These are phyloP conservation scores for Themeda triandra DNA, from an alignment of 176 grass and related monocot genomes.

Conservation along the genomic window DNA sequence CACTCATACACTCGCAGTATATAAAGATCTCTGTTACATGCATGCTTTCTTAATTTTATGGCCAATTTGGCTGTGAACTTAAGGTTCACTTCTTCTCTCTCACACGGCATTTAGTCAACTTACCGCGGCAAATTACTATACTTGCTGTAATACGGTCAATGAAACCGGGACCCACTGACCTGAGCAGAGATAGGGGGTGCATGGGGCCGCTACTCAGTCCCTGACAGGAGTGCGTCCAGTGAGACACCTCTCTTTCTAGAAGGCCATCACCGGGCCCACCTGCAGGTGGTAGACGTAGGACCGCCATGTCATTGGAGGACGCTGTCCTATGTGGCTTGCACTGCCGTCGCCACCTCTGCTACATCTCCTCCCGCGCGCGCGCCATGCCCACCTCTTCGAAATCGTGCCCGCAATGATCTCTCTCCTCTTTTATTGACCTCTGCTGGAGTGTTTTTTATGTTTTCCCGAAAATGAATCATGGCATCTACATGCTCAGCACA, in stretches of 20 bases:
- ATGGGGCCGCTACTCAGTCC: conserved; percentile 14
- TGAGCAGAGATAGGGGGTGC: conserved; percentile 31
- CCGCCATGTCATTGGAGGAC: conserved; percentile 40
- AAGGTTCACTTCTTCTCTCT: too few species aligned
- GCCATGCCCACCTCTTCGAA: background rate
- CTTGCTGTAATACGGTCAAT: conserved; percentile 25
- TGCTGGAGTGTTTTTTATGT: background rate
- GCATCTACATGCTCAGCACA: too few species aligned
- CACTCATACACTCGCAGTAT: too few species aligned
- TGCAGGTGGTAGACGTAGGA: conserved; percentile 36
- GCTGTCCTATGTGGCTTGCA: conserved; percentile 44
- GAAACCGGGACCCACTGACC: conserved; percentile 20
- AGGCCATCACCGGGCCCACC: background rate
- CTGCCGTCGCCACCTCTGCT: conserved; percentile 24
- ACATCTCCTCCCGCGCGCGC: too few species aligned
- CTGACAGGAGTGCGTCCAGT: conserved; percentile 20
- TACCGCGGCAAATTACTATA: too few species aligned
- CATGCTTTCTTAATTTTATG: too few species aligned
- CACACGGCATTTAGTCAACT: too few species aligned
- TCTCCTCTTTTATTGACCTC: conserved; percentile 72
- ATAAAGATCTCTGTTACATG: too few species aligned
- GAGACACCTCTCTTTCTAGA: background rate
- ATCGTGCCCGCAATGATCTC: conserved; percentile 1
- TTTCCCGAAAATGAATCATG: too few species aligned
- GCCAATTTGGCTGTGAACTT: too few species aligned